Percentiles rank a stretch among this genome's conserved stretches.
Conservation (phyloP, 352 stramenopile genomes). For the Phytophthora vignae region DNA sequence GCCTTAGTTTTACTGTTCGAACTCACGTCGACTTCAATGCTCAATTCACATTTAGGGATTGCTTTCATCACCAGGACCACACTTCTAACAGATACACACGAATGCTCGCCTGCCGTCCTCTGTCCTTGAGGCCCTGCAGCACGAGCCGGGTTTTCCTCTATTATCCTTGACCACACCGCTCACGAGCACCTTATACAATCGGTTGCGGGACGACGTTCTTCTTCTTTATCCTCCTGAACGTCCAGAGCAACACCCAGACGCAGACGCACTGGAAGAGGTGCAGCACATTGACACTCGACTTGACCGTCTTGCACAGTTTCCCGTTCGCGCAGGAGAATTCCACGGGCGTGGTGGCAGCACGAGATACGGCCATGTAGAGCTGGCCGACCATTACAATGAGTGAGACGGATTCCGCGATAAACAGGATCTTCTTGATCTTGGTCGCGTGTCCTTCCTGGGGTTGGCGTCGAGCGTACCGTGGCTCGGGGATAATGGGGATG, state of each 20-base stretch:
- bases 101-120: neutral
- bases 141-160: neutral
- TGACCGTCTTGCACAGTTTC: conserved; percentile 47
- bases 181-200: conserved; percentile 21
- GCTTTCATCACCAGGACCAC: neutral
- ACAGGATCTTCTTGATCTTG: conserved; percentile 60
- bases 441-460: conserved; percentile 41
- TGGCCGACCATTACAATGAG: conserved; percentile 48
- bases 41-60: neutral
- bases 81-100: neutral
- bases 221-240: conserved; percentile 37
- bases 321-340: conserved; percentile 71
- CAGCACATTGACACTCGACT: conserved; percentile 39
- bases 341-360: conserved; percentile 21
- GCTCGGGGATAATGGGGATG: conserved; percentile 23
- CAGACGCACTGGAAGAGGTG: conserved; percentile 46
- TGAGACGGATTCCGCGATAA: conserved; percentile 53
- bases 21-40: neutral
- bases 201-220: conserved; percentile 19
- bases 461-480: conserved; percentile 13
- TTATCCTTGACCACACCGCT: neutral
- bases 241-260: conserved; percentile 45
- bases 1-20: neutral
- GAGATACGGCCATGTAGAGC: conserved; percentile 40
- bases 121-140: neutral